Evolutionary conservation across 1,284 basidiomycete species (phyloP).

Genomic region (Butyriboletus regius): DNA sequence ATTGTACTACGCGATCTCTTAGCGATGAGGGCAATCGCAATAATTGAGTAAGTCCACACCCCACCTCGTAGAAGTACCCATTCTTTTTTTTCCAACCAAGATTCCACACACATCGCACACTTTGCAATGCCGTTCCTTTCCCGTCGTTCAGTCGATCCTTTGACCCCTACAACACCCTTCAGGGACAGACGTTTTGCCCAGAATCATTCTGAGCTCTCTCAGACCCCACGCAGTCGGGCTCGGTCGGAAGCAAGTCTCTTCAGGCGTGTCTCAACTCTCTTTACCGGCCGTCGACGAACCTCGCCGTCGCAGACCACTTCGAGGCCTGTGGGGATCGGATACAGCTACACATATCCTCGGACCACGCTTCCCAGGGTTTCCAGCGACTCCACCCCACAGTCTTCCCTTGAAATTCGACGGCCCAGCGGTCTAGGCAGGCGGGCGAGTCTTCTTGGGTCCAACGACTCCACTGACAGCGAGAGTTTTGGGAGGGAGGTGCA

Average conservation of each 20-base stretch:
- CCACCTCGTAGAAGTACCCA: neutral
- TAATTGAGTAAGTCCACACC: constrained; percentile 16
- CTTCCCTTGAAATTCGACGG: constrained; percentile 32
- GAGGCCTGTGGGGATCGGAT: constrained; percentile 15
- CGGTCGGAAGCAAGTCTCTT: constrained; percentile 26
- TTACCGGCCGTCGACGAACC: constrained; percentile 20
- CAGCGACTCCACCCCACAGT: constrained; percentile 15
- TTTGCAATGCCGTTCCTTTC: constrained; percentile 27
- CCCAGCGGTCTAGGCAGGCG: constrained; percentile 30
- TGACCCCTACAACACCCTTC: neutral
- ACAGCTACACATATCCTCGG: constrained; percentile 11
- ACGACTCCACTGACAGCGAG: constrained; percentile 12
- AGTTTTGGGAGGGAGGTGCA: constrained; percentile 1
- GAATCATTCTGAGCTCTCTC: constrained; percentile 3
- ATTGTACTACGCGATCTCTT: constrained; percentile 18
- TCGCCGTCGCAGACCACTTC: constrained; percentile 1
- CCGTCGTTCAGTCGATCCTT: constrained; percentile 26
- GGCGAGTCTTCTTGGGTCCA: constrained; percentile 24
- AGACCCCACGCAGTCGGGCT: constrained; percentile 19
- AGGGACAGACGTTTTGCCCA: constrained; percentile 7
- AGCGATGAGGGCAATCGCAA: constrained; percentile 15
- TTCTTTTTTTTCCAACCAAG: constrained; percentile 3
- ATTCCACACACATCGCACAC: neutral
- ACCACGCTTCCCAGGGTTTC: constrained; percentile 21
- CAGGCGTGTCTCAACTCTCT: constrained; percentile 26